phyloP scores from a whole-genome alignment of 306 rosid species.

The peach (Prunus persica) region Prunus_persica_NCBIv2 NC_034014.1:1029501-1030000 shows the following conservation, averaged over 20 bases:
- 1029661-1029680: conserved; percentile 99
- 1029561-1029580: neutral
- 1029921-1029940: too few relatives aligned
- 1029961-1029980: too few relatives aligned
- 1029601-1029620: conserved; percentile 20
- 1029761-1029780: neutral
- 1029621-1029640: conserved; percentile 65
- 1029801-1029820: neutral
- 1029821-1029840: neutral
- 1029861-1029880: neutral
- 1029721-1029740: conserved; percentile 57
- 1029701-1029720: conserved; percentile 35
- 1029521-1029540: conserved; percentile 93
- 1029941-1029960: neutral
- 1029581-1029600: neutral
- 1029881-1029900: neutral
- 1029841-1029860: neutral
- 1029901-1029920: neutral
- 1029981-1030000: neutral
- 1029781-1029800: neutral
- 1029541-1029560: conserved; percentile 55
- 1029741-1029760: neutral
- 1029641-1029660: conserved; percentile 92
- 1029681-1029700: conserved; percentile 68
- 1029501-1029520: conserved; percentile 99